Evolutionary conservation across 495 filamentous ascomycete genomes (phyloP).

Genomic region (Neurospora sp.): DNA sequence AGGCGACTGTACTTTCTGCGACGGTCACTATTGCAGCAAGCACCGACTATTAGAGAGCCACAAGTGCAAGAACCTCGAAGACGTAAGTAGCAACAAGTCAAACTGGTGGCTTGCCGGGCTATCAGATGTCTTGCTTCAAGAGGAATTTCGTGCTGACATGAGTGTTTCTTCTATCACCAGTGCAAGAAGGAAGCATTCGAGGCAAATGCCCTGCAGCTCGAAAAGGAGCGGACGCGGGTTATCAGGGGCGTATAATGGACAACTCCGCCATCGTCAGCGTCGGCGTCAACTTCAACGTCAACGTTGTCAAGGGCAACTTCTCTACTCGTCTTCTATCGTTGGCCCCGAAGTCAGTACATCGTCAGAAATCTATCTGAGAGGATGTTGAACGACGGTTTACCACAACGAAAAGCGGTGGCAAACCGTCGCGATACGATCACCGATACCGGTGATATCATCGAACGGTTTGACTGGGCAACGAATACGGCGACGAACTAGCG

Average conservation of each 20-base stretch:
- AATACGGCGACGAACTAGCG: neutral
- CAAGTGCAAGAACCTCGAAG: slow-evolving; percentile 85
- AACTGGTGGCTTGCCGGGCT: slow-evolving; percentile 43
- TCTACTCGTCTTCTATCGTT: neutral
- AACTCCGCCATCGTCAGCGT: neutral
- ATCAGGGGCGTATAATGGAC: slow-evolving; percentile 36
- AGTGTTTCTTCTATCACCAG: slow-evolving; percentile 23
- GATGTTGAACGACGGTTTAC: neutral
- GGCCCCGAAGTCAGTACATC: neutral
- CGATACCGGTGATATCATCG: neutral
- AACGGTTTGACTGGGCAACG: neutral
- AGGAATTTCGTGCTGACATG: slow-evolving; percentile 22
- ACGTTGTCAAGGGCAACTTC: neutral
- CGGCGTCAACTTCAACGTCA: neutral
- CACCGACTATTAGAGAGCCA: slow-evolving; percentile 90
- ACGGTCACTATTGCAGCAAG: slow-evolving; percentile 85
- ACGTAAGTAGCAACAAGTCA: slow-evolving; percentile 42
- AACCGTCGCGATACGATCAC: neutral
- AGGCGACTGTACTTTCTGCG: slow-evolving; percentile 92
- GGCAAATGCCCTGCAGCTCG: slow-evolving; percentile 82
- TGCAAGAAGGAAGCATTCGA: slow-evolving; percentile 95
- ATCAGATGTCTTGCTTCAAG: slow-evolving; percentile 24
- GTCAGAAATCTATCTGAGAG: neutral
- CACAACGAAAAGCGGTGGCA: neutral
- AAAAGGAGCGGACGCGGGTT: slow-evolving; percentile 69